A percentile compares a stretch with the other conserved stretches of the same genome.
These are phyloP conservation scores for Begonia masoniana DNA, from an alignment of 306 rosid genomes.

Conservation along the genomic window DNA sequence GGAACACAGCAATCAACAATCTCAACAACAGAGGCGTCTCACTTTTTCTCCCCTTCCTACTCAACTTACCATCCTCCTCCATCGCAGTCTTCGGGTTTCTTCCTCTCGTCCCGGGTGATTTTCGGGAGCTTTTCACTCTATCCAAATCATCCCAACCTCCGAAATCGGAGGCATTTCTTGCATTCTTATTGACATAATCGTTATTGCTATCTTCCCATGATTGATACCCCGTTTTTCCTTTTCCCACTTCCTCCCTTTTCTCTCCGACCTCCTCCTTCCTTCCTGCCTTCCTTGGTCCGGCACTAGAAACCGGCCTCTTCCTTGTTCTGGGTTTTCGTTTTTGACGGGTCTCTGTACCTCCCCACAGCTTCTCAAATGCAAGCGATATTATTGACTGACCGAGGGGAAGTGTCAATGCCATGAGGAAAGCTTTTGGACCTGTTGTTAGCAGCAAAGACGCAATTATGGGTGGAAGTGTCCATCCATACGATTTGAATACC, in stretches of 20 bases:
- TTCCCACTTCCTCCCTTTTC: slow-evolving; percentile 24
- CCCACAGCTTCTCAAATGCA: slow-evolving; percentile 74
- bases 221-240: slow-evolving; percentile 37
- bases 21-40: slow-evolving; percentile 71
- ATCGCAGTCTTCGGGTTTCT: slow-evolving; percentile 19
- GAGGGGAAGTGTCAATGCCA: slow-evolving; percentile 87
- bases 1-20: slow-evolving; percentile 74
- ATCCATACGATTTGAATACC: slow-evolving; percentile 81
- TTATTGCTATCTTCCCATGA: slow-evolving; percentile 65
- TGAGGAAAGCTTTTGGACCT: slow-evolving; percentile 87
- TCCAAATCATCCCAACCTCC: slow-evolving; percentile 98
- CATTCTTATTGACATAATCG: slow-evolving; percentile 24
- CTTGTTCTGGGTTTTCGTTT: slow-evolving; percentile 47
- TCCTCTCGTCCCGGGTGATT: slow-evolving; percentile 14
- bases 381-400: slow-evolving; percentile 65
- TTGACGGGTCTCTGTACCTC: slow-evolving; percentile 26
- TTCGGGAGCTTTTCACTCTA: slow-evolving; percentile 22
- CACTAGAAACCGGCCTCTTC: slow-evolving; percentile 31
- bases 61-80: slow-evolving; percentile 45
- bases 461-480: slow-evolving; percentile 61
- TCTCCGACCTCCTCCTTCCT: slow-evolving; percentile 25
- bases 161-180: slow-evolving; percentile 17
- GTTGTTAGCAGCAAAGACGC: slow-evolving; percentile 35
- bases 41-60: slow-evolving; percentile 47
- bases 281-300: slow-evolving; percentile 6